phyloP scores from a whole-genome alignment of 306 rosid genomes.

The Acmispon strigosus region DNA sequence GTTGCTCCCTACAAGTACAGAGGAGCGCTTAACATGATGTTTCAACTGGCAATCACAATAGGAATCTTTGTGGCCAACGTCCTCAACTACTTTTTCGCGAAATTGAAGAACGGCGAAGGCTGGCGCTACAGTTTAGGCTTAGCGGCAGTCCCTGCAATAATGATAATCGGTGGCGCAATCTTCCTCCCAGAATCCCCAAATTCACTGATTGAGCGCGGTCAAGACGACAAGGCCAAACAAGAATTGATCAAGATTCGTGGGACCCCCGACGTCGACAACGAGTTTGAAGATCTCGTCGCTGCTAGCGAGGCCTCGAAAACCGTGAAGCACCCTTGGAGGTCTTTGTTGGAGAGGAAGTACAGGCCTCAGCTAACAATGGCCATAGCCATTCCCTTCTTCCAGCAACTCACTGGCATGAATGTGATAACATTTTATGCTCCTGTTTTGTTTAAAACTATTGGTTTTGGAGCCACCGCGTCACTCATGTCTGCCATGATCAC shows the following conservation, averaged over 20 bases:
- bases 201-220: background rate
- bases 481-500: background rate
- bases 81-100: background rate
- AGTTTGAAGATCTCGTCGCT: background rate
- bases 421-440: background rate
- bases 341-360: background rate
- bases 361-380: background rate
- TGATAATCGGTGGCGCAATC: background rate
- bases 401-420: background rate
- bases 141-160: background rate
- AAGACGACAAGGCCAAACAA: background rate
- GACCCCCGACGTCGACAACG: background rate
- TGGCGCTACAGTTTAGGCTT: background rate
- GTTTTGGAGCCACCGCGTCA: background rate
- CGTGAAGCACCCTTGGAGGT: background rate
- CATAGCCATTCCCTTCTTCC: background rate
- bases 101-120: background rate
- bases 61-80: background rate
- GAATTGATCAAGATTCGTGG: background rate
- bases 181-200: background rate
- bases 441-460: background rate
- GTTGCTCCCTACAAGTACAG: background rate
- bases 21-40: background rate
- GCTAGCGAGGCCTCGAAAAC: background rate
- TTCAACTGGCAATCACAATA: background rate